phyloP scores from a whole-genome alignment of 73 alveolate species.

The Tetrahymena borealis region DNA sequence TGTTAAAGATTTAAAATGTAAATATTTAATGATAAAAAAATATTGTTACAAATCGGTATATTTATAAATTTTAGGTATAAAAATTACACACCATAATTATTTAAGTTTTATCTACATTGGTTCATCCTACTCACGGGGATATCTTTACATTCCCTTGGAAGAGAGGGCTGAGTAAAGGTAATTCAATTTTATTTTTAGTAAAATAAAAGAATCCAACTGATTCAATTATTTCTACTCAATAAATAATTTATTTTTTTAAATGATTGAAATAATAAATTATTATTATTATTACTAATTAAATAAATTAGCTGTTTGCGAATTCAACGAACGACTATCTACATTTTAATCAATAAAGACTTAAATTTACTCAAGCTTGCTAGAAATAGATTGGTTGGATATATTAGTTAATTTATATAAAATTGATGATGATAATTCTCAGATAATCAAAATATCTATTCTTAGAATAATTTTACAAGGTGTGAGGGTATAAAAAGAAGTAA shows the following conservation, averaged over 20 bases:
- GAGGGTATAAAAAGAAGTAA: conserved; percentile 71
- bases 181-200: too few species aligned
- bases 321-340: conserved; percentile 45
- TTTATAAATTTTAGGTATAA: conserved; percentile 14
- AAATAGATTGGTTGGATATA: conserved; percentile 48
- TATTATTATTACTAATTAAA: too few species aligned
- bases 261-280: too few species aligned
- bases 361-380: conserved; percentile 24
- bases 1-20: not conserved
- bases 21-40: not conserved
- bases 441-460: conserved; percentile 61
- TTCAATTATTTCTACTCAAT: not conserved
- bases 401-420: conserved; percentile 35
- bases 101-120: conserved; percentile 67
- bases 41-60: not conserved
- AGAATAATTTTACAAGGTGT: conserved; percentile 79
- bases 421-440: conserved; percentile 52
- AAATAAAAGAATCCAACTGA: not conserved
- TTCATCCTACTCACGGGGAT: conserved; percentile 94
- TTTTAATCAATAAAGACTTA: conserved; percentile 56
- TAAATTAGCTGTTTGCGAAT: not conserved
- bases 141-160: conserved; percentile 92
- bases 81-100: conserved; percentile 61
- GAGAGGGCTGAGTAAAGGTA: conserved; percentile 59
- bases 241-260: too few species aligned